A percentile compares a stretch with the other conserved stretches of the same genome.
phyloP scores from a whole-genome alignment of 495 filamentous ascomycete species.

The Chaetomium tenue region DNA sequence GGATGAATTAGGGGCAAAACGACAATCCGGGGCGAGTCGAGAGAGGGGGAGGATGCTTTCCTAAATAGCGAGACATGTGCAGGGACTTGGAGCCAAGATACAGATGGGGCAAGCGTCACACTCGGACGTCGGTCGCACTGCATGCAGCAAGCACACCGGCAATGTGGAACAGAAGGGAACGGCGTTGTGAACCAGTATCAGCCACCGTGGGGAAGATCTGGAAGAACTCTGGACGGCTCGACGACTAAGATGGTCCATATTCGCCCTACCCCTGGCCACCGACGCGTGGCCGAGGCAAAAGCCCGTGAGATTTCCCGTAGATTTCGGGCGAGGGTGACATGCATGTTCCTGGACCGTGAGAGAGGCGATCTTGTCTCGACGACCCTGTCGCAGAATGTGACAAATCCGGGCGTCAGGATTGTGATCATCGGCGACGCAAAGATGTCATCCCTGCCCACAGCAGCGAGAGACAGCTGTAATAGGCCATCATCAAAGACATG shows the following conservation, averaged over 20 bases:
- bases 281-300: conserved; percentile 6
- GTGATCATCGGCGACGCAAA: conserved; percentile 13
- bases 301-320: not conserved
- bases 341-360: conserved; percentile 16
- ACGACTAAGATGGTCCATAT: not conserved
- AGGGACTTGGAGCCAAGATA: no score
- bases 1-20: not conserved
- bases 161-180: conserved; percentile 13
- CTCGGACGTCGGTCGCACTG: not conserved
- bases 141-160: not conserved
- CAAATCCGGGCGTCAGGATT: conserved; percentile 16
- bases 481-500: not conserved
- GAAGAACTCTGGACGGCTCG: not conserved
- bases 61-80: conserved; percentile 6
- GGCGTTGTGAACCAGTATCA: not conserved
- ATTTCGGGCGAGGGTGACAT: conserved; percentile 4
- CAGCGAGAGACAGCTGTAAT: not conserved
- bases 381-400: conserved; percentile 11
- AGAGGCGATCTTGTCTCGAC: conserved; percentile 7
- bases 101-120: not conserved
- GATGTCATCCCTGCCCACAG: conserved; percentile 1
- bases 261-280: not conserved
- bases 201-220: conserved; percentile 15
- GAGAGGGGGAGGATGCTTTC: not conserved
- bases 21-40: not conserved